These are phyloP conservation scores for Rhododendron vialii DNA, from an alignment of 148 eudicot species.

Conservation along the genomic window DNA sequence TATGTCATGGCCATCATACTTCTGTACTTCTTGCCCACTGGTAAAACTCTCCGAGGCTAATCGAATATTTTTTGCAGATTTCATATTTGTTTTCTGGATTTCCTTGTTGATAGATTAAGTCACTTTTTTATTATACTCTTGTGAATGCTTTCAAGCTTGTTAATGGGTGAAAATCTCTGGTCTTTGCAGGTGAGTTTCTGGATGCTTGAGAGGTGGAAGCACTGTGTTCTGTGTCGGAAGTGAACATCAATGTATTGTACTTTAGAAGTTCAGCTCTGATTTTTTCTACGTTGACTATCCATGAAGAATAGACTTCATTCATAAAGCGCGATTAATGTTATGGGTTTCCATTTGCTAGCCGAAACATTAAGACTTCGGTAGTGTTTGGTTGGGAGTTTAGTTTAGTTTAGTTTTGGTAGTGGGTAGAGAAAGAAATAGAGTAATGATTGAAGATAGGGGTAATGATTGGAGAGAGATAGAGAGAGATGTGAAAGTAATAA, in stretches of 20 bases:
- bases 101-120: too few relatives aligned
- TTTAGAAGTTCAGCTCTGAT: neutral
- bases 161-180: neutral
- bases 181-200: slow-evolving; percentile 7
- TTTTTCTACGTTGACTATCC: neutral
- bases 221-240: neutral
- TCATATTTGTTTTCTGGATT: neutral
- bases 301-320: neutral
- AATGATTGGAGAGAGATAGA: too few relatives aligned
- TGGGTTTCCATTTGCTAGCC: neutral
- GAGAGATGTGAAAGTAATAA: too few relatives aligned
- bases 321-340: neutral
- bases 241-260: neutral
- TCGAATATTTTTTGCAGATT: neutral
- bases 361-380: neutral
- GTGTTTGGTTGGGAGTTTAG: too few relatives aligned
- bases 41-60: neutral
- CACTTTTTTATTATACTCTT: neutral
- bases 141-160: neutral
- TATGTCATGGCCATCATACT: neutral
- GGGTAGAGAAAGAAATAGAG: too few relatives aligned
- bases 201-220: neutral
- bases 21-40: neutral
- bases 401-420: too few relatives aligned
- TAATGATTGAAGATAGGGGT: too few relatives aligned